These are phyloP conservation scores for Diaporthe eres DNA, from an alignment of 2,329 filamentous ascomycete species.

Conservation along the genomic window DNA sequence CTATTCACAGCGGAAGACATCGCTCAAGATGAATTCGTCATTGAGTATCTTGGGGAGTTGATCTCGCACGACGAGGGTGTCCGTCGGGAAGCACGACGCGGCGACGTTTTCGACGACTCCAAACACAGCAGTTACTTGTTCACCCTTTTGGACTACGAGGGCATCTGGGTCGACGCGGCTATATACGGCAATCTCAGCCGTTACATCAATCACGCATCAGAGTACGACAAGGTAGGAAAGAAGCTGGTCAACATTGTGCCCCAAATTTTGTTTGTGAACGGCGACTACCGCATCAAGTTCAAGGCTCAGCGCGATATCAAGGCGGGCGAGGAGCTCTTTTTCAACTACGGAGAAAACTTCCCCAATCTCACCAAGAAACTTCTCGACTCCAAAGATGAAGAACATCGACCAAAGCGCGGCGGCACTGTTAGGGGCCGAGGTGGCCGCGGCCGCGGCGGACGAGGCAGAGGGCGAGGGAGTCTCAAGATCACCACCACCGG, in stretches of 20 bases:
- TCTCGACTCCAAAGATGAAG: constrained; percentile 58
- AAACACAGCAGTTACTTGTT: constrained; percentile 77
- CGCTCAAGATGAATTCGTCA: constrained; percentile 78
- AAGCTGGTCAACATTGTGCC: constrained; percentile 70
- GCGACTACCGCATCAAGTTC: constrained; percentile 82
- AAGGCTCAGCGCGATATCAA: constrained; percentile 76
- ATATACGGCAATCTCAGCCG: constrained; percentile 85
- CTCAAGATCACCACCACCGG: constrained; percentile 38
- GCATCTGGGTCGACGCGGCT: constrained; percentile 80
- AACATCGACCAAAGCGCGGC: constrained; percentile 35
- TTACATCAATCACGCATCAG: constrained; percentile 84
- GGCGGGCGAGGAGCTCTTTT: constrained; percentile 83
- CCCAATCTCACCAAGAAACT: constrained; percentile 71
- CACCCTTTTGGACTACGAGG: constrained; percentile 71
- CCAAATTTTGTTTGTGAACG: constrained; percentile 79
- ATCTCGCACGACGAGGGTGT: constrained; percentile 79
- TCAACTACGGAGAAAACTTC: constrained; percentile 82
- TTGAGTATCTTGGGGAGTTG: constrained; percentile 85
- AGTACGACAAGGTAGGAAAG: constrained; percentile 60
- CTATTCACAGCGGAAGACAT: constrained; percentile 80
- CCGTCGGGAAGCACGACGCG: constrained; percentile 73
- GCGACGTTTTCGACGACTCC: constrained; percentile 73
- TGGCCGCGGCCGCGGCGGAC: constrained; percentile 38
- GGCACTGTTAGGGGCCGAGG: constrained; percentile 32
- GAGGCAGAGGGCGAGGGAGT: constrained; percentile 38